phyloP scores from a whole-genome alignment of 129 eudicot genomes.

The Kitagawia praeruptora region DNA sequence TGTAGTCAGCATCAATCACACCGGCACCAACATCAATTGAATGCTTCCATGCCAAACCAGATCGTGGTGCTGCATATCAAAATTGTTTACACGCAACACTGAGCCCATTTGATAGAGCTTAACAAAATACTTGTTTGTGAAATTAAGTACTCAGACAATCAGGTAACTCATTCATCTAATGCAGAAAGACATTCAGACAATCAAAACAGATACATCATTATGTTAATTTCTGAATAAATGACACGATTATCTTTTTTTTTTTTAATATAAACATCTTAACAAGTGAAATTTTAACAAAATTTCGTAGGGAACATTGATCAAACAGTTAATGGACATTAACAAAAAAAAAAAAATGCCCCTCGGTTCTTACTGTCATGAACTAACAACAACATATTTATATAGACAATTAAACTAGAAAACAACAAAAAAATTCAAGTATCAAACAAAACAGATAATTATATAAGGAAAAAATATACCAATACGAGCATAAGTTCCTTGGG shows the following conservation, averaged over 20 bases:
- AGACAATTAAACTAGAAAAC: no score
- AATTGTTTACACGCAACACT: background rate
- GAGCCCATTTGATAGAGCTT: background rate
- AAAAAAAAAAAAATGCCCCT: no score
- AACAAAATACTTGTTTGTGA: background rate
- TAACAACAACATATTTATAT: no score
- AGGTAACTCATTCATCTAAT: background rate
- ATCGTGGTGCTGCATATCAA: background rate
- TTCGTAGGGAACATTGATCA: background rate
- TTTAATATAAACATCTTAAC: background rate
- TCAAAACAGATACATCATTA: background rate
- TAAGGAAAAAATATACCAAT: slow-evolving; percentile 29
- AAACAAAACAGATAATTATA: no score
- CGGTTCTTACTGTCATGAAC: no score
- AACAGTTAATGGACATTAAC: background rate
- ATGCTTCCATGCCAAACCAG: slow-evolving; percentile 8
- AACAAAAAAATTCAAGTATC: no score
- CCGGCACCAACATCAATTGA: slow-evolving; percentile 7
- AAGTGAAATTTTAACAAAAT: no score
- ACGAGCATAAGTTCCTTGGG: slow-evolving; percentile 80
- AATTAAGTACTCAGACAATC: background rate
- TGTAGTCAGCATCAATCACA: slow-evolving; percentile 14
- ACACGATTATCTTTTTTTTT: background rate
- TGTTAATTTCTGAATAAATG: no score
- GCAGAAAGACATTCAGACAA: background rate